phyloP scores from a whole-genome alignment of 2,329 filamentous ascomycete species.

The Xylariaceae sp. region DNA sequence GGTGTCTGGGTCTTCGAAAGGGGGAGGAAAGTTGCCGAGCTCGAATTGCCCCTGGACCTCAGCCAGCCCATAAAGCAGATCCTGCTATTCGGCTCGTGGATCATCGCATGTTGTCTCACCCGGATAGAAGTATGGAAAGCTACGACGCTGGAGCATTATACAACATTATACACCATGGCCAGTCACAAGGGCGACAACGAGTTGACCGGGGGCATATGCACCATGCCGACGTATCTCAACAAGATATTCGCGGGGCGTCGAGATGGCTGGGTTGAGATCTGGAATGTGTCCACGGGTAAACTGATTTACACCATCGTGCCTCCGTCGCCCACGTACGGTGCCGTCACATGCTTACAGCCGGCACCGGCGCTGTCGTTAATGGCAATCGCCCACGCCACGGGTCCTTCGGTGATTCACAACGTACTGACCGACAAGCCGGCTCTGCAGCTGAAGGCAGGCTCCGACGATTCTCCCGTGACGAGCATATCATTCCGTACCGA shows the following conservation, averaged over 20 bases:
- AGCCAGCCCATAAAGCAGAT: constrained; percentile 69
- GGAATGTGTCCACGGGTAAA: constrained; percentile 91
- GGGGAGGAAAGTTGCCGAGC: constrained; percentile 72
- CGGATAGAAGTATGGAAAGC: constrained; percentile 87
- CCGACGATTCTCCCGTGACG: constrained; percentile 59
- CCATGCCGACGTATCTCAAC: constrained; percentile 91
- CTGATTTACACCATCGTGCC: constrained; percentile 85
- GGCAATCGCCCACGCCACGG: constrained; percentile 78
- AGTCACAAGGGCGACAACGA: constrained; percentile 52
- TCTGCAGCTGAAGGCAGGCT: constrained; percentile 60
- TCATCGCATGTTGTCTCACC: constrained; percentile 69
- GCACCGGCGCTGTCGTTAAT: constrained; percentile 78
- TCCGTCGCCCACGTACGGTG: constrained; percentile 61
- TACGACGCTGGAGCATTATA: constrained; percentile 78
- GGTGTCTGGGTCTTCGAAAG: constrained; percentile 90
- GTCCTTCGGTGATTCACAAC: constrained; percentile 73
- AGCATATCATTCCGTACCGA: constrained; percentile 89
- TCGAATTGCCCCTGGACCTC: constrained; percentile 59
- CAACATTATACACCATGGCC: constrained; percentile 60
- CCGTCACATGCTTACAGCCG: constrained; percentile 81
- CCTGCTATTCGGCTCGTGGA: constrained; percentile 82
- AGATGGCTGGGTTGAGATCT: constrained; percentile 90
- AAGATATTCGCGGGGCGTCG: constrained; percentile 85
- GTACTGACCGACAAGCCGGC: constrained; percentile 69
- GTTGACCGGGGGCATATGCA: constrained; percentile 72